Conservation (phyloP, 345 rosid genomes). For the Syzygium aqueum region DNA sequence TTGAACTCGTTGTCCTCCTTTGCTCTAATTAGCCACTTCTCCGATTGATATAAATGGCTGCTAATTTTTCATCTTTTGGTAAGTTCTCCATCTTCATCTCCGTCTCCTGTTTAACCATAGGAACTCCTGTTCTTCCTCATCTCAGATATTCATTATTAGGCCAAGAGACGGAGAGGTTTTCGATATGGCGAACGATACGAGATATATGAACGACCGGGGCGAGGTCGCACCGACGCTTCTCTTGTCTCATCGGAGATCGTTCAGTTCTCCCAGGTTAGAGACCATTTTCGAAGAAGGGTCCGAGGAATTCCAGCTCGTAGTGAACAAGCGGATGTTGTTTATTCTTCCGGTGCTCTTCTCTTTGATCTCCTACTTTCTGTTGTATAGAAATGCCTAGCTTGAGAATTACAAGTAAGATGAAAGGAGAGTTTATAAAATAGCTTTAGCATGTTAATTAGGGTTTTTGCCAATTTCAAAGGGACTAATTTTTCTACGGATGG, state of each 20-base stretch:
- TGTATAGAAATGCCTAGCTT: not conserved
- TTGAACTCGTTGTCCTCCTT: not conserved
- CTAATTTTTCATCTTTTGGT: not conserved
- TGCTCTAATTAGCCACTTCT: not conserved
- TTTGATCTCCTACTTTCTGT: not conserved
- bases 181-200: not conserved
- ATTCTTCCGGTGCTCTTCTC: conserved; percentile 2
- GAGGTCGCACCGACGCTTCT: not conserved
- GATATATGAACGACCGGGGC: not conserved
- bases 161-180: not conserved
- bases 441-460: not conserved
- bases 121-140: not conserved
- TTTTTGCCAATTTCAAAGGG: not conserved
- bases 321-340: not conserved
- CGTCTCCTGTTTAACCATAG: not conserved
- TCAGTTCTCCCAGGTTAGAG: not conserved
- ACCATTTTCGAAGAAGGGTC: conserved; percentile 6
- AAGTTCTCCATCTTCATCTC: not conserved
- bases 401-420: not conserved
- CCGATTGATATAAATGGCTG: not conserved
- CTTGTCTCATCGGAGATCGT: not conserved
- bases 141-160: not conserved
- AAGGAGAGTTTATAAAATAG: not conserved
- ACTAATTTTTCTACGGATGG: not conserved
- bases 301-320: not conserved